These are phyloP conservation scores for Lasiodiplodia citricola DNA, from an alignment of 2,329 filamentous ascomycete species.

Conservation along the genomic window DNA sequence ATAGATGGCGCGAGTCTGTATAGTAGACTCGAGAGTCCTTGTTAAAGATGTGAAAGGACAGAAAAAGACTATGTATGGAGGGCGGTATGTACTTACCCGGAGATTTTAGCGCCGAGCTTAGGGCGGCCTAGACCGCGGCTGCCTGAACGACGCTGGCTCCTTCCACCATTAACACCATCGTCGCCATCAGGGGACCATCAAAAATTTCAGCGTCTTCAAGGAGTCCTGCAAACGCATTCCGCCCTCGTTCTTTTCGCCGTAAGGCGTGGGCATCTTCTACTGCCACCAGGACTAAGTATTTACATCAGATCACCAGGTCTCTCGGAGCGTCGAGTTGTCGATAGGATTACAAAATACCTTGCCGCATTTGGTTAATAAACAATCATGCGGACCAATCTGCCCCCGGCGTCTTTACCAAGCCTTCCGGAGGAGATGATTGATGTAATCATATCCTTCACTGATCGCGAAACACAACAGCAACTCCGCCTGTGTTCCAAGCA, in stretches of 20 bases:
- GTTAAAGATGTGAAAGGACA: not conserved
- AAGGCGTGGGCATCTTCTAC: not conserved
- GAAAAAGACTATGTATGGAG: too few species aligned
- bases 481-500: conserved; percentile 4
- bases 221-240: not conserved
- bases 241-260: not conserved
- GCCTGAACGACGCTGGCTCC: not conserved
- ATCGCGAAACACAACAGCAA: not conserved
- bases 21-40: too few species aligned
- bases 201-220: not conserved
- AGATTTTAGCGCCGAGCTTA: not conserved
- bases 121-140: not conserved
- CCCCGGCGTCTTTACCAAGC: not conserved
- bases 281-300: too few species aligned
- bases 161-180: not conserved
- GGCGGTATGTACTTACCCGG: not conserved
- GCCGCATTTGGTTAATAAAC: too few species aligned
- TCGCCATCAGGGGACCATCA: not conserved
- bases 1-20: too few species aligned
- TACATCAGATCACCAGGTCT: too few species aligned
- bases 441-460: conserved; percentile 8
- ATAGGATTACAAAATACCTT: too few species aligned
- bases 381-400: not conserved
- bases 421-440: conserved; percentile 16
- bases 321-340: too few species aligned